A percentile compares a stretch with the other conserved stretches of the same genome.
Conservation (phyloP, 2,329 filamentous ascomycete species). For the Mariannaea sp. region DNA sequence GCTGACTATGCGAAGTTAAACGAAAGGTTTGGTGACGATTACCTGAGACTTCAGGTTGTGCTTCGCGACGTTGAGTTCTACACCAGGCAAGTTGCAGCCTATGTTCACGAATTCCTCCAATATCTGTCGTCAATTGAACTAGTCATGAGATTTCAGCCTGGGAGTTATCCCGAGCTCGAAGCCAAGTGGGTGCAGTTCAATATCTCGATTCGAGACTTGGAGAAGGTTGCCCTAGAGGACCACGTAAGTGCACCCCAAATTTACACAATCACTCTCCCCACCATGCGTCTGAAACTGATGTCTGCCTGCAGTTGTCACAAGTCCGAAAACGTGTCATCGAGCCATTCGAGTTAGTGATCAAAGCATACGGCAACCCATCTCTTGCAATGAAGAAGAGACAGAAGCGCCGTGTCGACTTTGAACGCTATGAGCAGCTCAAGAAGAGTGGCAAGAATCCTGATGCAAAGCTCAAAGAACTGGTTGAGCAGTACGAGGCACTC, state of each 20-base stretch:
- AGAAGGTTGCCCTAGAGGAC: slow-evolving; percentile 79
- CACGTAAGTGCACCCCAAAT: slow-evolving; percentile 71
- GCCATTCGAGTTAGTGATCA: slow-evolving; percentile 78
- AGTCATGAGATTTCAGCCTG: slow-evolving; percentile 73
- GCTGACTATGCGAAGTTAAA: slow-evolving; percentile 78
- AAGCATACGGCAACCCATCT: slow-evolving; percentile 81
- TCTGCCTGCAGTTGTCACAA: slow-evolving; percentile 55
- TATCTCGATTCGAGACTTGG: slow-evolving; percentile 82
- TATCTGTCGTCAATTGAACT: slow-evolving; percentile 83
- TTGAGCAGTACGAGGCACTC: slow-evolving; percentile 86
- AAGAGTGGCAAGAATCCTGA: slow-evolving; percentile 85
- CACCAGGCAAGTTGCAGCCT: slow-evolving; percentile 77
- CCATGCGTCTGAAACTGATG: slow-evolving; percentile 4
- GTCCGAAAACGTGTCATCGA: slow-evolving; percentile 84
- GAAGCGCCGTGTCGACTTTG: slow-evolving; percentile 89
- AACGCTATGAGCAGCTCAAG: slow-evolving; percentile 76
- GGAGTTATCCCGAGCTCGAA: slow-evolving; percentile 81
- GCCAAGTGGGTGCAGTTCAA: slow-evolving; percentile 95
- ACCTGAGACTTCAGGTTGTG: slow-evolving; percentile 88
- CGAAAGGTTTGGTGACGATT: slow-evolving; percentile 90
- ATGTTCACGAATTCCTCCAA: slow-evolving; percentile 79
- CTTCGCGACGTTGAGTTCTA: slow-evolving; percentile 94
- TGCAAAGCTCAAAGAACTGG: slow-evolving; percentile 80
- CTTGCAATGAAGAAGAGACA: slow-evolving; percentile 92
- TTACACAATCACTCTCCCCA: not conserved